Evolutionary conservation across 768 basidiomycete genomes (phyloP).

Genomic region (Psilocybe azurescens): DNA sequence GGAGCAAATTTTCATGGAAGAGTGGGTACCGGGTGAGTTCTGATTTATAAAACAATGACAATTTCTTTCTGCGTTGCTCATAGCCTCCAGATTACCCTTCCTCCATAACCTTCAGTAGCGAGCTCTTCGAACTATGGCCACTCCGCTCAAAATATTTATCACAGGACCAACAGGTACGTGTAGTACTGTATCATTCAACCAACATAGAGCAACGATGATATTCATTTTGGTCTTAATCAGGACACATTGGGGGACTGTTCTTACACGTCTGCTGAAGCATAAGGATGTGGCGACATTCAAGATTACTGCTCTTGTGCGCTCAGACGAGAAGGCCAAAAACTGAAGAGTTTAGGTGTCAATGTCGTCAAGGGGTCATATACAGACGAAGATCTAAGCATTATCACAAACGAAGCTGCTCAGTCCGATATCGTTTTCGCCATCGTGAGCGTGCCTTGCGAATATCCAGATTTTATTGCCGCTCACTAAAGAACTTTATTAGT

Average conservation of each 20-base stretch:
- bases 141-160: background rate
- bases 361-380: slow-evolving; percentile 46
- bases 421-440: slow-evolving; percentile 42
- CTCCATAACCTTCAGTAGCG: background rate
- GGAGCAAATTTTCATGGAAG: background rate
- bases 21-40: background rate
- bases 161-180: background rate
- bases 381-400: slow-evolving; percentile 35
- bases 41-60: background rate
- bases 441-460: slow-evolving; percentile 13
- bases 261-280: slow-evolving; percentile 43
- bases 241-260: slow-evolving; percentile 51
- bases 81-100: background rate
- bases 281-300: slow-evolving; percentile 37
- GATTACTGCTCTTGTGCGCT: slow-evolving; percentile 49
- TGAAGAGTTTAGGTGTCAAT: slow-evolving; percentile 41
- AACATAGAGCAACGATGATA: too few relatives aligned
- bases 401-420: slow-evolving; percentile 45
- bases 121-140: background rate
- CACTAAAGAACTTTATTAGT: slow-evolving; percentile 20
- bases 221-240: slow-evolving; percentile 23
- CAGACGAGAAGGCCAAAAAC: slow-evolving; percentile 47
- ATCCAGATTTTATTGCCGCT: background rate
- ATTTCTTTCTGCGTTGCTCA: background rate
- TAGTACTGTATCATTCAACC: too few relatives aligned